These are phyloP conservation scores for Lentinula sp. DNA, from an alignment of 768 basidiomycete genomes.

Conservation along the genomic window DNA sequence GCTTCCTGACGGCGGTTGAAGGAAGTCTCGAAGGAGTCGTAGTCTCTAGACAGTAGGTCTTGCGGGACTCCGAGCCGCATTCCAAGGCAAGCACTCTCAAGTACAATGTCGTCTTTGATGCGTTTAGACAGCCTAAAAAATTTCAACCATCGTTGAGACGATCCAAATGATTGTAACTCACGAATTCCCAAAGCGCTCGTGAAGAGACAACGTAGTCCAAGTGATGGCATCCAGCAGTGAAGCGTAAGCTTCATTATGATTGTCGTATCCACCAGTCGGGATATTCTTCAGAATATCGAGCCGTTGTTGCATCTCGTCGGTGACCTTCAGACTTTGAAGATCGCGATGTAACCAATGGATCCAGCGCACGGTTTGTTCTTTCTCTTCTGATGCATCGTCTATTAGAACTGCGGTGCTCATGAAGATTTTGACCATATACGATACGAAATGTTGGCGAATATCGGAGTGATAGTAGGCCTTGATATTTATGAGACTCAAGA, in stretches of 20 bases:
- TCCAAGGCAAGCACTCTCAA: slow-evolving; percentile 12
- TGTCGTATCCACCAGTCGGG: not conserved
- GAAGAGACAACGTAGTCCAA: slow-evolving; percentile 10
- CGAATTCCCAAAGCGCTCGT: slow-evolving; percentile 9
- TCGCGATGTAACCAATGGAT: slow-evolving; percentile 10
- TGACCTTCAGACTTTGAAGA: slow-evolving; percentile 4
- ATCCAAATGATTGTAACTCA: not conserved
- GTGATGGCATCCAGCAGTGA: slow-evolving; percentile 13
- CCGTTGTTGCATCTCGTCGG: slow-evolving; percentile 2
- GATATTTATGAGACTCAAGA: too few relatives aligned
- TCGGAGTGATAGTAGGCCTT: too few relatives aligned
- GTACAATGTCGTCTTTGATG: slow-evolving; percentile 11
- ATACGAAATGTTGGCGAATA: too few relatives aligned
- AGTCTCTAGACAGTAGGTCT: slow-evolving; percentile 8
- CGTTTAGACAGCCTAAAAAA: slow-evolving; percentile 8
- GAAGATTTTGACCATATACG: too few relatives aligned
- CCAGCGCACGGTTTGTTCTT: slow-evolving; percentile 11
- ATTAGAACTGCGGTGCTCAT: too few relatives aligned
- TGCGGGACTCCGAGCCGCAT: slow-evolving; percentile 11
- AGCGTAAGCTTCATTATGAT: slow-evolving; percentile 7
- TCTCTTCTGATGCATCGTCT: slow-evolving; percentile 12
- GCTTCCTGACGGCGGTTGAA: slow-evolving; percentile 8
- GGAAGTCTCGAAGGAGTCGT: slow-evolving; percentile 10
- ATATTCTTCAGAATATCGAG: too few relatives aligned
- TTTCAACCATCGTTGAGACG: too few relatives aligned